These are phyloP conservation scores for Mycena polygramma DNA, from an alignment of 768 basidiomycete genomes.

Conservation along the genomic window DNA sequence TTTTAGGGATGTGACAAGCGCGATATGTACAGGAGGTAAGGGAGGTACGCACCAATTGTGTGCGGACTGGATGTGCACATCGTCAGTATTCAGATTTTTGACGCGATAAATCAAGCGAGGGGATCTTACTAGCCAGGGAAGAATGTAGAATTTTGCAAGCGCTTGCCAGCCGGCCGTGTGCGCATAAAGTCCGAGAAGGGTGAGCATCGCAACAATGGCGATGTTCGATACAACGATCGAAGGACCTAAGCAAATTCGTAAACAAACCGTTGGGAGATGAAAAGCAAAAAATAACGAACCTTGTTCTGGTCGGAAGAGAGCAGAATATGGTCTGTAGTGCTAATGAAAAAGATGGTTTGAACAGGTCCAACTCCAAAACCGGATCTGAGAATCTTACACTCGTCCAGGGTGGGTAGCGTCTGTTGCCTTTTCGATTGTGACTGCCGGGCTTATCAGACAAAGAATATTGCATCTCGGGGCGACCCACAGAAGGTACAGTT, in stretches of 20 bases:
- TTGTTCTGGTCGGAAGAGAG: slow-evolving; percentile 61
- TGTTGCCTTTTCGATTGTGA: slow-evolving; percentile 14
- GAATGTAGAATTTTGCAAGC: slow-evolving; percentile 57
- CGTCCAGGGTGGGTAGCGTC: slow-evolving; percentile 17
- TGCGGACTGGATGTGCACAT: slow-evolving; percentile 49
- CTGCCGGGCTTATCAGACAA: not conserved
- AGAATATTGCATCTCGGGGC: not conserved
- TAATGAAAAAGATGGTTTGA: slow-evolving; percentile 28
- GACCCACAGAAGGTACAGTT: slow-evolving; percentile 18
- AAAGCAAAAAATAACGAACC: slow-evolving; percentile 44
- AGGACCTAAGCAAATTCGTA: slow-evolving; percentile 40
- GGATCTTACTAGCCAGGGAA: slow-evolving; percentile 61
- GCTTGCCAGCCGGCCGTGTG: slow-evolving; percentile 47
- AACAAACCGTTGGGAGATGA: not conserved
- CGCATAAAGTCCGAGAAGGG: slow-evolving; percentile 47
- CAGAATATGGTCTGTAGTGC: slow-evolving; percentile 60
- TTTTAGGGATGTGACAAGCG: slow-evolving; percentile 37
- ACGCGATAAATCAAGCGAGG: too few relatives aligned
- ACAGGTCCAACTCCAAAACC: too few relatives aligned
- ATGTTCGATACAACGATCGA: slow-evolving; percentile 59
- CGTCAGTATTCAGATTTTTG: too few relatives aligned
- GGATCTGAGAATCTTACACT: not conserved
- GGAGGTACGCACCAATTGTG: slow-evolving; percentile 54
- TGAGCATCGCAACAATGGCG: slow-evolving; percentile 55
- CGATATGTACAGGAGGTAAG: not conserved